Percentiles rank a stretch among this genome's conserved stretches.
Evolutionary conservation across 169 alveolate species (phyloP).

Genomic region (Plasmodium yoelii): DNA sequence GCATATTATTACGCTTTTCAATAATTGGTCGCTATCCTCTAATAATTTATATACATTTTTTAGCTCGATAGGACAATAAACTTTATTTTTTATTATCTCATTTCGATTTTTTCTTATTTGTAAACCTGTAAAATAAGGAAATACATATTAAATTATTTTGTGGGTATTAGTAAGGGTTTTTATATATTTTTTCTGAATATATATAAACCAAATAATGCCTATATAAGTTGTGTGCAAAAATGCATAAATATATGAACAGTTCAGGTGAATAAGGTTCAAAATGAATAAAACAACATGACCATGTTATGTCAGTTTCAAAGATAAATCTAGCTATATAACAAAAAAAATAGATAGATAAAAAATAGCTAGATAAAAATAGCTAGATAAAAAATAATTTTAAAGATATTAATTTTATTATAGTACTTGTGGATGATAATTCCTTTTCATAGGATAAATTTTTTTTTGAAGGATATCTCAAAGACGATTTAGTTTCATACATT

Average conservation of each 20-base stretch:
- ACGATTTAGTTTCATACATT: slow-evolving; percentile 48
- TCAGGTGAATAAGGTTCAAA: neutral
- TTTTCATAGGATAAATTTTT: slow-evolving; percentile 50
- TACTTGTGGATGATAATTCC: slow-evolving; percentile 65
- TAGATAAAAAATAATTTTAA: no score
- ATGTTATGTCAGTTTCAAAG: neutral
- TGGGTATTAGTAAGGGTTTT: no score
- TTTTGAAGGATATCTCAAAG: slow-evolving; percentile 52
- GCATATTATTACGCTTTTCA: slow-evolving; percentile 23
- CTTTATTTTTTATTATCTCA: slow-evolving; percentile 68
- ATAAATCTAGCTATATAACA: neutral
- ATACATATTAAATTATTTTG: no score
- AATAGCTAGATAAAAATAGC: no score
- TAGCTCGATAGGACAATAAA: slow-evolving; percentile 58
- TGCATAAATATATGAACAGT: neutral
- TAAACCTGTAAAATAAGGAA: slow-evolving; percentile 18
- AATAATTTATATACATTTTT: slow-evolving; percentile 53
- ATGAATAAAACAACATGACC: neutral
- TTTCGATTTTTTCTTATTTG: slow-evolving; percentile 59
- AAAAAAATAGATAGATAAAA: no score
- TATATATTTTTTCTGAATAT: no score
- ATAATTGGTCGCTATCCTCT: slow-evolving; percentile 51
- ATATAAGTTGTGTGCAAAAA: no score
- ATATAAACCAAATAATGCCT: no score
- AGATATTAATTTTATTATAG: neutral